These are phyloP conservation scores for Rhodotorula sp. DNA, from an alignment of 1,284 basidiomycete genomes.

Conservation along the genomic window DNA sequence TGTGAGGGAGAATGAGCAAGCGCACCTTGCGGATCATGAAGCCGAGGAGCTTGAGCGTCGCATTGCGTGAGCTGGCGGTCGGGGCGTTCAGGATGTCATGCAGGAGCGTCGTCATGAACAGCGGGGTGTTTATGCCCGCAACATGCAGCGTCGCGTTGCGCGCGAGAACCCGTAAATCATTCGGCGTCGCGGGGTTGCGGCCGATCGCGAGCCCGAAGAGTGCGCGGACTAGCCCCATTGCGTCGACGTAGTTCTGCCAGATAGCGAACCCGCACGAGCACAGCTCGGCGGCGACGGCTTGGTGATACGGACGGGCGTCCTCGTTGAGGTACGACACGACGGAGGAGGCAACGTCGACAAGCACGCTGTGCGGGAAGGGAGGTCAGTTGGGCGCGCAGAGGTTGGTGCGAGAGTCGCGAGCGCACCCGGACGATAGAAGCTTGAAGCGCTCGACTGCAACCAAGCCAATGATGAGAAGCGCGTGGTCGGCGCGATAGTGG, in stretches of 20 bases:
- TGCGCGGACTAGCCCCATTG: conserved; percentile 81
- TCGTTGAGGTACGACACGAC: conserved; percentile 75
- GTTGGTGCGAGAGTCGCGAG: neutral
- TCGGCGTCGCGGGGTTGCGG: conserved; percentile 69
- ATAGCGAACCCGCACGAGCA: conserved; percentile 85
- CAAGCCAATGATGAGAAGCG: conserved; percentile 77
- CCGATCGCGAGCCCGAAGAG: conserved; percentile 80
- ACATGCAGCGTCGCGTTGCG: conserved; percentile 76
- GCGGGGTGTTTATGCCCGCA: conserved; percentile 75
- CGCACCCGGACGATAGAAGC: conserved; percentile 69
- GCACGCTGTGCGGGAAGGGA: conserved; percentile 58
- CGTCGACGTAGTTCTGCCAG: conserved; percentile 92
- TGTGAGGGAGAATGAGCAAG: neutral
- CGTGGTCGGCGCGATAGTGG: conserved; percentile 62
- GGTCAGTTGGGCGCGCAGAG: neutral
- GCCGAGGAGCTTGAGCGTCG: conserved; percentile 89
- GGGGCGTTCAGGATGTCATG: conserved; percentile 82
- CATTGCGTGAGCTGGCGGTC: conserved; percentile 72
- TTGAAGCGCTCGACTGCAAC: conserved; percentile 80
- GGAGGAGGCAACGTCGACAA: conserved; percentile 81
- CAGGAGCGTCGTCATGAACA: conserved; percentile 94
- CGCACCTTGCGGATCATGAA: conserved; percentile 85
- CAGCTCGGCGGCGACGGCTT: conserved; percentile 80
- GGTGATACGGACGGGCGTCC: conserved; percentile 62
- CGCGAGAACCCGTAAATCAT: conserved; percentile 44